A percentile compares a stretch with the other conserved stretches of the same genome.
Evolutionary conservation across 1,284 basidiomycete species (phyloP).

Genomic region (Ganoderma sinense): DNA sequence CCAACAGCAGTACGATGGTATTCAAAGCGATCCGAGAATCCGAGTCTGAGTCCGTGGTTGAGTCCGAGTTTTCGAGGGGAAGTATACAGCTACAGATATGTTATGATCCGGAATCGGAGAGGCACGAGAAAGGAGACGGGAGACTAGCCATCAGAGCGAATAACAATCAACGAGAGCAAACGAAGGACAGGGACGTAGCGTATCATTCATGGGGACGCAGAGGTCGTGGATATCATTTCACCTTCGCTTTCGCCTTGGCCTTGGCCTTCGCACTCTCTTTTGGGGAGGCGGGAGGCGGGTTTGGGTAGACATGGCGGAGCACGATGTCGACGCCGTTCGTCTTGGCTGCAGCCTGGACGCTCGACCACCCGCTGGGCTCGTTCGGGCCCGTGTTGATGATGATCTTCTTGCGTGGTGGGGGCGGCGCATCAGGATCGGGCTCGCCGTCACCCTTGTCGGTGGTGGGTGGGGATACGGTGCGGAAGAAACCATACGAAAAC

Average conservation of each 20-base stretch:
- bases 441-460: background rate
- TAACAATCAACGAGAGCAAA: background rate
- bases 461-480: background rate
- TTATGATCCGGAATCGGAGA: background rate
- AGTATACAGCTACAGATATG: slow-evolving; percentile 2
- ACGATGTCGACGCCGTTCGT: slow-evolving; percentile 21
- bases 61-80: background rate
- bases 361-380: slow-evolving; percentile 15
- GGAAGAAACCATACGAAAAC: slow-evolving; percentile 16
- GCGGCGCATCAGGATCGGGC: background rate
- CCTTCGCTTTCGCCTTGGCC: background rate
- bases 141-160: background rate
- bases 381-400: slow-evolving; percentile 20
- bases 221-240: background rate
- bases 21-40: background rate
- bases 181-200: background rate
- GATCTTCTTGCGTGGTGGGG: slow-evolving; percentile 19
- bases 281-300: background rate
- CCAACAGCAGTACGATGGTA: background rate
- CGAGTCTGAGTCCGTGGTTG: background rate
- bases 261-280: background rate
- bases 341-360: slow-evolving; percentile 14
- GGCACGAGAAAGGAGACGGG: background rate
- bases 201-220: background rate
- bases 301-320: slow-evolving; percentile 3